These are phyloP conservation scores for Claviceps monticola DNA, from an alignment of 2,329 filamentous ascomycete species.

Conservation along the genomic window DNA sequence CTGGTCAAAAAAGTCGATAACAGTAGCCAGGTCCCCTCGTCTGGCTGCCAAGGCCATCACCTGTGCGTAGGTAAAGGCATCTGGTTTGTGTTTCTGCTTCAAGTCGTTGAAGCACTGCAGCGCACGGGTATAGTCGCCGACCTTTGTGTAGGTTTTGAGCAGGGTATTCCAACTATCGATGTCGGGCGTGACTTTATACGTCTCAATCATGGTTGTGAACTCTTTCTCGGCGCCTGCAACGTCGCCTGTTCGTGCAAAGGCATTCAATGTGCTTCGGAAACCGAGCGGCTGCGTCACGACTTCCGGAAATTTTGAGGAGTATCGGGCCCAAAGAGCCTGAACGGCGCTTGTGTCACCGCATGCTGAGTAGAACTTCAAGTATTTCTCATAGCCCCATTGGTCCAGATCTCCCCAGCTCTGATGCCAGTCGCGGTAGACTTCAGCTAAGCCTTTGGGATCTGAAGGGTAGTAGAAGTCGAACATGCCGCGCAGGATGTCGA, in stretches of 20 bases:
- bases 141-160: slow-evolving; percentile 54
- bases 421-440: slow-evolving; percentile 36
- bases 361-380: slow-evolving; percentile 33
- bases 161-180: slow-evolving; percentile 61
- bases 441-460: slow-evolving; percentile 28
- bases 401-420: slow-evolving; percentile 25
- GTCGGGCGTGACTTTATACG: slow-evolving; percentile 44
- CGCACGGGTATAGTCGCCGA: slow-evolving; percentile 52
- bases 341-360: slow-evolving; percentile 33
- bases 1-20: slow-evolving; percentile 49
- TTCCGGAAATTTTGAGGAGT: slow-evolving; percentile 21
- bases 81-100: slow-evolving; percentile 34
- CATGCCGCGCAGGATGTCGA: slow-evolving; percentile 28
- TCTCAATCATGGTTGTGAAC: slow-evolving; percentile 45
- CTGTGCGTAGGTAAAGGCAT: slow-evolving; percentile 53
- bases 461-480: slow-evolving; percentile 27
- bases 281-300: slow-evolving; percentile 21
- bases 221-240: slow-evolving; percentile 41
- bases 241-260: slow-evolving; percentile 57
- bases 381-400: slow-evolving; percentile 32
- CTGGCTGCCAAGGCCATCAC: slow-evolving; percentile 59
- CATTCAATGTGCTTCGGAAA: slow-evolving; percentile 51
- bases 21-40: slow-evolving; percentile 59
- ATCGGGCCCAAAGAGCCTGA: slow-evolving; percentile 31
- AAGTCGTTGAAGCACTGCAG: slow-evolving; percentile 51